Percentiles rank a stretch among this genome's conserved stretches.
Evolutionary conservation across 1,284 basidiomycete species (phyloP).

Genomic region (Meira miltonrushii): DNA sequence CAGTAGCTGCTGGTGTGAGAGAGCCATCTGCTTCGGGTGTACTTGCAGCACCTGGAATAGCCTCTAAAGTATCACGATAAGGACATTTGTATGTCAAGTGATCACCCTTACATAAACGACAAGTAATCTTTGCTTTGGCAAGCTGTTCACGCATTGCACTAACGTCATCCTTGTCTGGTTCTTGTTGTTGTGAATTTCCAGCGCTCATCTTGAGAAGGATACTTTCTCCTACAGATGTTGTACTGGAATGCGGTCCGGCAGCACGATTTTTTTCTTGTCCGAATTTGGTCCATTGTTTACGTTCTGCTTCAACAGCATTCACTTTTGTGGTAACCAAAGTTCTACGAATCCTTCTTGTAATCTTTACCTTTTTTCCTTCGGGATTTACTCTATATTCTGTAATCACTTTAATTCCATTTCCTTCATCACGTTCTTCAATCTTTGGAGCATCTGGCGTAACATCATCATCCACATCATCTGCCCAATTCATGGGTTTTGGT

Average conservation of each 20-base stretch:
- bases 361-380: slow-evolving; percentile 88
- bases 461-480: slow-evolving; percentile 47
- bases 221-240: slow-evolving; percentile 92
- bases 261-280: slow-evolving; percentile 83
- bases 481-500: slow-evolving; percentile 43
- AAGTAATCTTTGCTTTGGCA: slow-evolving; percentile 74
- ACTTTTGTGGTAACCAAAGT: slow-evolving; percentile 87
- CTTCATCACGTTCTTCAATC: slow-evolving; percentile 66
- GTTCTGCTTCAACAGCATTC: slow-evolving; percentile 84
- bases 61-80: slow-evolving; percentile 79
- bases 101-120: slow-evolving; percentile 90
- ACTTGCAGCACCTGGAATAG: slow-evolving; percentile 61
- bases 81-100: slow-evolving; percentile 99
- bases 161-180: slow-evolving; percentile 67
- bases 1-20: slow-evolving; percentile 53
- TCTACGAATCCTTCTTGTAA: slow-evolving; percentile 79
- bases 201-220: slow-evolving; percentile 77
- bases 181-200: slow-evolving; percentile 59
- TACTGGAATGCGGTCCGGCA: slow-evolving; percentile 73
- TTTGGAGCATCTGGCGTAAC: slow-evolving; percentile 10
- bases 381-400: slow-evolving; percentile 82
- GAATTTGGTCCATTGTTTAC: slow-evolving; percentile 86
- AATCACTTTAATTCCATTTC: slow-evolving; percentile 80
- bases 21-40: slow-evolving; percentile 57
- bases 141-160: slow-evolving; percentile 68